Conservation (phyloP, 331 rosid species). For the Malus hybrid region DNA sequence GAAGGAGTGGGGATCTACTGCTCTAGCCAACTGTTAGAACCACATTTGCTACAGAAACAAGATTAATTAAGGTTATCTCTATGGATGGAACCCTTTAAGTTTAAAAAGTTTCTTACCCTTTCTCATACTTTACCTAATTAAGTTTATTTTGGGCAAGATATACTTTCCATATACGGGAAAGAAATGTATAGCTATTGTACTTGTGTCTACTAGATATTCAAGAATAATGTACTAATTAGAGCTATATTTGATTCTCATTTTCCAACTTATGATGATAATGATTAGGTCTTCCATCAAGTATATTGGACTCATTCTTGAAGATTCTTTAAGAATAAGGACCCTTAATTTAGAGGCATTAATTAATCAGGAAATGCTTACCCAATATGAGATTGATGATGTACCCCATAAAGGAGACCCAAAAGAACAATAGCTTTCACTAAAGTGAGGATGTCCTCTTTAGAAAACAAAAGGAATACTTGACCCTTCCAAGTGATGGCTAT, state of each 20-base stretch:
- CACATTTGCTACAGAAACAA: background rate
- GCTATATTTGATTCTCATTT: slow-evolving; percentile 1
- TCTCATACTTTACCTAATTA: too few species aligned
- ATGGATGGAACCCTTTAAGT: background rate
- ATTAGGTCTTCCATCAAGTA: slow-evolving; percentile 42
- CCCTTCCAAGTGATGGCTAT: slow-evolving; percentile 40
- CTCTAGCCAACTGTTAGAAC: background rate
- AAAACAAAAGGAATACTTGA: slow-evolving; percentile 18
- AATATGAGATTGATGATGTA: slow-evolving; percentile 51
- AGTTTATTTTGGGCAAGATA: background rate
- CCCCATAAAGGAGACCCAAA: slow-evolving; percentile 73
- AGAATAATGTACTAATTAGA: background rate
- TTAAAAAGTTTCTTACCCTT: too few species aligned
- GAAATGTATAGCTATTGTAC: background rate
- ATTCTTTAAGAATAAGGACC: slow-evolving; percentile 28
- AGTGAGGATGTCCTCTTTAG: slow-evolving; percentile 34
- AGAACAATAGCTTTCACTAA: slow-evolving; percentile 21
- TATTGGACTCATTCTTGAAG: slow-evolving; percentile 16
- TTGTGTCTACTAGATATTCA: slow-evolving; percentile 8
- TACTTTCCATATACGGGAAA: background rate
- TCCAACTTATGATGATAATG: slow-evolving; percentile 34
- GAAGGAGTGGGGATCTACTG: too few species aligned
- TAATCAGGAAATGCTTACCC: slow-evolving; percentile 31
- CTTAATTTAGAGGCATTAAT: slow-evolving; percentile 28
- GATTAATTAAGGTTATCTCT: background rate